A percentile compares a stretch with the other conserved stretches of the same genome.
These are phyloP conservation scores for Monosporascus sp. DNA, from an alignment of 2,329 filamentous ascomycete species.

Conservation along the genomic window DNA sequence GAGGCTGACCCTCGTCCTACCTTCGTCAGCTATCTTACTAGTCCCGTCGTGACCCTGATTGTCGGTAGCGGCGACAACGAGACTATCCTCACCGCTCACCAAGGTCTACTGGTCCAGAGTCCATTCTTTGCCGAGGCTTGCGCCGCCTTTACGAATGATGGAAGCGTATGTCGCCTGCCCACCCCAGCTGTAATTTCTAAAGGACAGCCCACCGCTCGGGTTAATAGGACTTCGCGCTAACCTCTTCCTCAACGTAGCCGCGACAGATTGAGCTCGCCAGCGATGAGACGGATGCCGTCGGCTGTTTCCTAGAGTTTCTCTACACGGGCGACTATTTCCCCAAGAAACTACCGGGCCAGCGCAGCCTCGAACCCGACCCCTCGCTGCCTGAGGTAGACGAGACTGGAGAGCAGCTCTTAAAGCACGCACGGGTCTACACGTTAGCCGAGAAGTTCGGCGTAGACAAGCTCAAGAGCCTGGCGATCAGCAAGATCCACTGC, in stretches of 20 bases:
- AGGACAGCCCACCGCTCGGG: not conserved
- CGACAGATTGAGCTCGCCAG: constrained; percentile 63
- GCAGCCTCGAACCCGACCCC: constrained; percentile 64
- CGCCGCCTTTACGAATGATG: constrained; percentile 54
- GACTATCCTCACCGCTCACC: constrained; percentile 70
- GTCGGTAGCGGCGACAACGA: constrained; percentile 55
- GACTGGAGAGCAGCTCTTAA: constrained; percentile 76
- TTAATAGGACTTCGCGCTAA: not conserved
- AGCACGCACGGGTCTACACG: constrained; percentile 85
- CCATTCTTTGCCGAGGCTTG: constrained; percentile 67
- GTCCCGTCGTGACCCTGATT: constrained; percentile 63
- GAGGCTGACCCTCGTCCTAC: constrained; percentile 32
- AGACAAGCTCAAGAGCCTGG: constrained; percentile 63
- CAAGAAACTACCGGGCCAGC: constrained; percentile 55
- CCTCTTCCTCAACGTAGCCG: constrained; percentile 32
- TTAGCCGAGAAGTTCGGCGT: constrained; percentile 74
- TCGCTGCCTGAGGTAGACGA: constrained; percentile 63
- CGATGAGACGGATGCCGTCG: constrained; percentile 67
- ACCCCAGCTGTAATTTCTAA: too few species aligned
- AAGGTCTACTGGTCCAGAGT: constrained; percentile 67
- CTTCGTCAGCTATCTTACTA: constrained; percentile 58
- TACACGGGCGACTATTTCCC: constrained; percentile 89
- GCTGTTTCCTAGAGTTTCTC: constrained; percentile 76
- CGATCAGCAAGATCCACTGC: constrained; percentile 86
- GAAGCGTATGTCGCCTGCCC: constrained; percentile 43